phyloP scores from a whole-genome alignment of 1,284 basidiomycete genomes.

The Rugosomyces carneus region DNA sequence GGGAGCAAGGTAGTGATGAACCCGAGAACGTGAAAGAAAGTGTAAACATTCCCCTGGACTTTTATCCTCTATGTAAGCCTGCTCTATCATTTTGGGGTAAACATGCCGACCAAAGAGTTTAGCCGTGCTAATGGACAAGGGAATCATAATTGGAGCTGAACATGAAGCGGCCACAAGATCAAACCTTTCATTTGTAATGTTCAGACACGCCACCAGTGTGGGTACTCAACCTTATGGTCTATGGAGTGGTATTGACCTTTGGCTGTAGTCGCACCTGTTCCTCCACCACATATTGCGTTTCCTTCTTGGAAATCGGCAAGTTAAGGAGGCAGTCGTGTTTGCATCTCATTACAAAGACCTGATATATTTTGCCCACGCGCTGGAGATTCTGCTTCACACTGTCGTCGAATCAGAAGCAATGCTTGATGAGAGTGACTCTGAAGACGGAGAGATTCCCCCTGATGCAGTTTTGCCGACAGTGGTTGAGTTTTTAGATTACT shows the following conservation, averaged over 20 bases:
- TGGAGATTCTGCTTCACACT: slow-evolving; percentile 91
- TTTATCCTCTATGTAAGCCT: slow-evolving; percentile 89
- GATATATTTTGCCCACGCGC: slow-evolving; percentile 89
- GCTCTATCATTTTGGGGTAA: background rate
- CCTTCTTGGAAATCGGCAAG: slow-evolving; percentile 69
- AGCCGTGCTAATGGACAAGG: slow-evolving; percentile 98
- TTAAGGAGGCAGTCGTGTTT: slow-evolving; percentile 79
- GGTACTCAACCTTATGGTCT: slow-evolving; percentile 24
- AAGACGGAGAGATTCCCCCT: slow-evolving; percentile 20
- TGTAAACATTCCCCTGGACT: slow-evolving; percentile 85
- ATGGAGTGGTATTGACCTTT: background rate
- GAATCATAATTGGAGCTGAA: slow-evolving; percentile 95
- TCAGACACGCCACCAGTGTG: slow-evolving; percentile 87
- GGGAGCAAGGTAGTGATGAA: slow-evolving; percentile 35
- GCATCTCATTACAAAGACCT: slow-evolving; percentile 85
- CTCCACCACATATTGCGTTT: slow-evolving; percentile 87
- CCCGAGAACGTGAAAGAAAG: slow-evolving; percentile 83
- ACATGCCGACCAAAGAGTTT: slow-evolving; percentile 7
- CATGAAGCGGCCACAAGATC: slow-evolving; percentile 76
- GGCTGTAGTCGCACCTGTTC: slow-evolving; percentile 81
- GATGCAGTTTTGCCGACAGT: slow-evolving; percentile 60
- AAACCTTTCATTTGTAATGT: slow-evolving; percentile 87
- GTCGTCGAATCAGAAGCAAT: slow-evolving; percentile 87
- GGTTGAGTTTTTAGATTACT: slow-evolving; percentile 92
- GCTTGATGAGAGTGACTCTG: slow-evolving; percentile 24